Evolutionary conservation across 202 grass and related monocot species (phyloP).

Genomic region (Bolboschoenoplectus hybrid): DNA sequence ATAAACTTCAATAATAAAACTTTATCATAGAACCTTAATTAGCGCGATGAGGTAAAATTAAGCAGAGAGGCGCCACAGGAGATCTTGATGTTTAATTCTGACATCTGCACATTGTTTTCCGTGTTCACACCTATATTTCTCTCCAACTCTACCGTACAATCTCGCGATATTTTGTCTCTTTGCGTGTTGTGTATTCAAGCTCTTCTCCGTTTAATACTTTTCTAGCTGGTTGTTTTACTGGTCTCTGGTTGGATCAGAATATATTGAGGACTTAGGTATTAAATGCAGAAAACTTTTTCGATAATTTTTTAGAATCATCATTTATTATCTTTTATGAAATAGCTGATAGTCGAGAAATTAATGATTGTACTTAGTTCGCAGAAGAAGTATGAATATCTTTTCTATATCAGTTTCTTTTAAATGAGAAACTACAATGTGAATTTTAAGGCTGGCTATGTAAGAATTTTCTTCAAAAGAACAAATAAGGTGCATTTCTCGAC

Average conservation of each 20-base stretch:
- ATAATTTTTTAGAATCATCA: neutral
- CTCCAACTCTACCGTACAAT: neutral
- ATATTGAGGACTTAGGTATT: neutral
- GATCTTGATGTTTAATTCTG: neutral
- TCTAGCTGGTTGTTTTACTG: neutral
- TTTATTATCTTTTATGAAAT: neutral
- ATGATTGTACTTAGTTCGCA: too few relatives aligned
- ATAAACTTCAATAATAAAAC: neutral
- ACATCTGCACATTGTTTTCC: constrained; percentile 34
- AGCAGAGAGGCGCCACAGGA: neutral
- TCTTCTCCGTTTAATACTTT: neutral
- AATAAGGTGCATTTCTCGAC: neutral
- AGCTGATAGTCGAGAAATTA: neutral
- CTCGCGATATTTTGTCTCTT: constrained; percentile 20
- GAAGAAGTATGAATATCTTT: too few relatives aligned
- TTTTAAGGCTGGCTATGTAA: neutral
- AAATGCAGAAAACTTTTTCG: neutral
- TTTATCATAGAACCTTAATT: neutral
- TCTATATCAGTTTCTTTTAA: too few relatives aligned
- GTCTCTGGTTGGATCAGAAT: neutral
- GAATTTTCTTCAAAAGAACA: neutral
- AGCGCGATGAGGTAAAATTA: neutral
- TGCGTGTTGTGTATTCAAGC: neutral
- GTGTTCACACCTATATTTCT: neutral
- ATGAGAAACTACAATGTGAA: too few relatives aligned